phyloP scores from a whole-genome alignment of 2,329 filamentous ascomycete species.

The Sordariomycetes sp. region DNA sequence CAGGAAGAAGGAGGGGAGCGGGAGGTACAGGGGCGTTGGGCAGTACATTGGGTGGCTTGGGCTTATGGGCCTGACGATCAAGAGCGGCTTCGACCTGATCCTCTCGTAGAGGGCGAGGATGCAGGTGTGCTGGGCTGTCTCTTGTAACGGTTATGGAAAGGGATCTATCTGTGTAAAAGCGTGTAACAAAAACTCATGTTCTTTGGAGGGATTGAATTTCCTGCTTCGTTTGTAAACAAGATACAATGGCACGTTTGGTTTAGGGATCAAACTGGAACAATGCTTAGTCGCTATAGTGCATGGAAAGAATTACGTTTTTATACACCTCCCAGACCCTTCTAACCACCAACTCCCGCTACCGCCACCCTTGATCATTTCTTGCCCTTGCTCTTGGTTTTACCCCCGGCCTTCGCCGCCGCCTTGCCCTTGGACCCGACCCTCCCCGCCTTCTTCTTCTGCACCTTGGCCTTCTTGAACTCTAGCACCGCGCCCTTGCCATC shows the following conservation, averaged over 20 bases:
- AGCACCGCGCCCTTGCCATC: conserved; percentile 40
- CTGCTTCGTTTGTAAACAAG: neutral
- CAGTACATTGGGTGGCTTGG: neutral
- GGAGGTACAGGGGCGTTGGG: neutral
- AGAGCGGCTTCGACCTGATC: conserved; percentile 1
- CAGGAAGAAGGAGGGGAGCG: conserved; percentile 1
- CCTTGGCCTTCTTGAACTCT: conserved; percentile 22
- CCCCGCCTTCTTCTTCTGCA: conserved; percentile 10
- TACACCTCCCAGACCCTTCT: neutral
- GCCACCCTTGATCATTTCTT: neutral
- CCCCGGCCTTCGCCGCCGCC: conserved; percentile 13
- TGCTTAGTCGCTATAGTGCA: neutral
- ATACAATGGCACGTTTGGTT: neutral
- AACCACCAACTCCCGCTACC: neutral
- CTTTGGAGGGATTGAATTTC: no score
- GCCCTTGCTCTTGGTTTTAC: conserved; percentile 10
- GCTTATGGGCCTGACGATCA: neutral
- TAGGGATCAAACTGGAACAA: neutral
- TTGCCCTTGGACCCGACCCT: conserved; percentile 7
- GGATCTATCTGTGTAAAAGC: neutral
- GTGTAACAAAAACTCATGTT: neutral
- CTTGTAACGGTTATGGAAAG: neutral
- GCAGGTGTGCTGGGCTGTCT: neutral
- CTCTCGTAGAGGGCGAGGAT: neutral
- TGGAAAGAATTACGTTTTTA: neutral